Percentiles rank a stretch among this genome's conserved stretches.
Conservation (phyloP, 2,329 filamentous ascomycete species). For the Diaporthe nobilis region DNA sequence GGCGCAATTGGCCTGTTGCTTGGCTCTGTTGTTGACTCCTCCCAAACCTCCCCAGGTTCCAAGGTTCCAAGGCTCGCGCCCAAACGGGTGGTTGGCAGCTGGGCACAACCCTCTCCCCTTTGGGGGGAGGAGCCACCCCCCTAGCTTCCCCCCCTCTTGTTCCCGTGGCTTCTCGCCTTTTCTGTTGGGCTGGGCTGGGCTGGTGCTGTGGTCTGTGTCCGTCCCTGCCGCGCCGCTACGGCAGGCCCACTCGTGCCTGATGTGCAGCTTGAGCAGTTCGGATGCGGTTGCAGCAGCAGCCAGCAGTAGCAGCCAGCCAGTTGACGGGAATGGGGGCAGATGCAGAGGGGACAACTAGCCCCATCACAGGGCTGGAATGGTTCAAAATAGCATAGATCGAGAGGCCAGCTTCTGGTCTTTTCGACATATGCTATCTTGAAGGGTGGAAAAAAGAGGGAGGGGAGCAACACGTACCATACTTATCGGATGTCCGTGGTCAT, state of each 20-base stretch:
- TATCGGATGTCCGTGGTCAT: constrained; percentile 24
- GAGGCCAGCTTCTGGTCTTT: constrained; percentile 6
- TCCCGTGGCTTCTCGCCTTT: not conserved
- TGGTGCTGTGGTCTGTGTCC: constrained; percentile 26
- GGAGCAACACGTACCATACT: constrained; percentile 34
- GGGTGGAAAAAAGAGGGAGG: not conserved
- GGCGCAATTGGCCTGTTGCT: constrained; percentile 31
- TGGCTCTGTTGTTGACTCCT: constrained; percentile 5
- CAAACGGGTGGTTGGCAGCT: constrained; percentile 4
- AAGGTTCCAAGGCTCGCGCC: not conserved
- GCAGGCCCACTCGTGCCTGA: constrained; percentile 35
- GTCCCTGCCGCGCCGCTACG: constrained; percentile 1
- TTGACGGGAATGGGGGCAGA: not conserved
- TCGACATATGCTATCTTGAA: not conserved
- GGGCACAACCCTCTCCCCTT: not conserved
- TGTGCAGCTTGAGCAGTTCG: constrained; percentile 33
- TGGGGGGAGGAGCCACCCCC: not conserved
- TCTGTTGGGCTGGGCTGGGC: constrained; percentile 22
- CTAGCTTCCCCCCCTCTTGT: constrained; percentile 9
- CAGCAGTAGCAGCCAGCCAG: constrained; percentile 6
- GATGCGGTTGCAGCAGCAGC: constrained; percentile 20
- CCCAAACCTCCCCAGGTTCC: not conserved
- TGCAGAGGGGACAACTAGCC: not conserved
- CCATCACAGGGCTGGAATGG: not conserved
- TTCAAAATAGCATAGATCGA: constrained; percentile 11